Conservation (phyloP, 257 asterid species). For the Henckelia pumila region DNA sequence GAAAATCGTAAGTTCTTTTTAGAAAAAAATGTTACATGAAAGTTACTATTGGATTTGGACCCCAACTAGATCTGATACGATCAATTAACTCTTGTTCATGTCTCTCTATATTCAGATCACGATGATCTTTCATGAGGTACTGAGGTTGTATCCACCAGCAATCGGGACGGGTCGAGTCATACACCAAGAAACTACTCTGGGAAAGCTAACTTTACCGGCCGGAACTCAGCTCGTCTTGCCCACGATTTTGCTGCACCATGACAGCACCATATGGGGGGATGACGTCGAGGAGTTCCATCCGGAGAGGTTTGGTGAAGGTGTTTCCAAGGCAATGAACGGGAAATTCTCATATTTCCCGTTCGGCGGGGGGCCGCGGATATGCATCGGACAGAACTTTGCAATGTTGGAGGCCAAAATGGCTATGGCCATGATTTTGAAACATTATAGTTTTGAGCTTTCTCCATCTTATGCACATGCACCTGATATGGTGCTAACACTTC, state of each 20-base stretch:
- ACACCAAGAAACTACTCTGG: constrained; percentile 30
- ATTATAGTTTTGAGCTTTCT: constrained; percentile 29
- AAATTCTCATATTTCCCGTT: constrained; percentile 26
- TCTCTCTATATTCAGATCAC: constrained; percentile 31
- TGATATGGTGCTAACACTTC: constrained; percentile 17
- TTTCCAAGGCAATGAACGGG: constrained; percentile 26
- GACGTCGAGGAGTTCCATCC: constrained; percentile 64
- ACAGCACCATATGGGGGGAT: constrained; percentile 42
- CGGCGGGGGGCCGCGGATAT: constrained; percentile 36
- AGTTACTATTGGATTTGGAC: too few species aligned
- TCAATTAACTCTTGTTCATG: neutral
- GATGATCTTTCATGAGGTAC: constrained; percentile 56
- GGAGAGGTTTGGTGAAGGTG: constrained; percentile 38
- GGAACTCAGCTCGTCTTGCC: constrained; percentile 42
- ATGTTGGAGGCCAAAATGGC: constrained; percentile 38
- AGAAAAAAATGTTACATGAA: too few species aligned
- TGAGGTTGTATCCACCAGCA: constrained; percentile 50
- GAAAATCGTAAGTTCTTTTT: constrained; percentile 48
- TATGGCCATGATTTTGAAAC: constrained; percentile 31
- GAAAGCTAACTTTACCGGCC: constrained; percentile 34
- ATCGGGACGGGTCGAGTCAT: constrained; percentile 15
- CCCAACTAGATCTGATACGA: too few species aligned
- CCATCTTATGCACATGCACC: constrained; percentile 39
- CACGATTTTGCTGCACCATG: constrained; percentile 36
- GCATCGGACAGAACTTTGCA: constrained; percentile 38